Evolutionary conservation across 768 basidiomycete species (phyloP), one percentile per base, ranked within the genome.

Genomic region (Scleroderma citrinum): DNA sequence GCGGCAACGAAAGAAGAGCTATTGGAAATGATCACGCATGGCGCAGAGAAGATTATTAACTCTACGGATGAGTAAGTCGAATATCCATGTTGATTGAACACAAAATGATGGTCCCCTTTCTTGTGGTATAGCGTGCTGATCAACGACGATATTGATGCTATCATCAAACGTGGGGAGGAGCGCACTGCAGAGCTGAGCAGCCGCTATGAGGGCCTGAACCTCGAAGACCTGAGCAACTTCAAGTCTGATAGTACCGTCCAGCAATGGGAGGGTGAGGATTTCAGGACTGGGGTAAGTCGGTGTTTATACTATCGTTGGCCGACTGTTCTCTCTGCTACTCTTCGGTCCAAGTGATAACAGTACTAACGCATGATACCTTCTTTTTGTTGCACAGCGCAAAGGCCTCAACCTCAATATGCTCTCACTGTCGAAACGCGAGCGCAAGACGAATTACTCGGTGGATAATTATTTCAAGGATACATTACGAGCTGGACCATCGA

Each of bases 221-320:
- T 99, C 39, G 96, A 99, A 61, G 94, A 96, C 59, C 73, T 98
- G 30, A 94, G 87, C 63, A 97, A 91, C 71, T 99, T 98, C 80
- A 95, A 96, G 69, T 85, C 90, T 7, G 93, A 97, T 56, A 86
- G 85, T 23, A 86, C 85, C 20, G 81, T 92, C 29, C 89, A 93
- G 56, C 87, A 90, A 58, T 96, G 93, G 93, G 93, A 97, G 59
- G 93, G 93, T 30, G 91, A 96, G 65, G 92, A 95, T 60, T 97
- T 92, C 68, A 74, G 86, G 23, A 64, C 78, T 16, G 89, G 87
- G 54, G 85, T 87, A 56, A 46, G 80, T 65, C 7, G n/a, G 26
- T 42, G 19, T 42, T 26, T 29, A 29, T 8, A 29, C 8, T 8
- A 29, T 4, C 26, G 26, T 29, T 29, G 26, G 8, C 26, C 26